Base-by-base conservation (phyloP, 1,284 basidiomycete species). In the Tausonia pullulans region DNA sequence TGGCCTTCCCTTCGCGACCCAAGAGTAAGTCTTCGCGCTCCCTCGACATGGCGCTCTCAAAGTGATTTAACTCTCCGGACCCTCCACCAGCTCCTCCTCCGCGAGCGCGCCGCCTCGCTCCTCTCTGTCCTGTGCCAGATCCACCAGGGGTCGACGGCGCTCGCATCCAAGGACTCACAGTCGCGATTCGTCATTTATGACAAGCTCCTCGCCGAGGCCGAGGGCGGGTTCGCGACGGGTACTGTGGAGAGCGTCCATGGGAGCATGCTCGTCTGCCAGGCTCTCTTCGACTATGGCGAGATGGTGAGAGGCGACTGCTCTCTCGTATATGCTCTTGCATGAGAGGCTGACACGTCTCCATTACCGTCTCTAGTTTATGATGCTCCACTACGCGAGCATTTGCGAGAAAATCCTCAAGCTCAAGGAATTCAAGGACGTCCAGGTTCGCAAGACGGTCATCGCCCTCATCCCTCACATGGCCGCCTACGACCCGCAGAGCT, bases 381-480 rank as follows among this genome's bases (percentile, higher is more conserved):
- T 84, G 70, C 89, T 95, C 68, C 88, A 86, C 58, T 97, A 93
- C 72, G 78, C 88, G 58, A 86, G 90, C 69, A 88, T 90, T 8
- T 92, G 92, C 68, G 94, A 98, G 69, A 87, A 90, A 69, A 92
- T 98, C 60, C 81, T 98, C 56, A 84, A 84, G 54, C 93, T 92
- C 79, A 87, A 87, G 73, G 84, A 87, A n/a, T 87, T 90, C 74
- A 83, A 90, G 69, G 94, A 98, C 71, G 79, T 83, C 27, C 83
- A 90, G 46, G 87, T 98, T 65, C 84, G 91, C 63, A 89, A 90
- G 76, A 90, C 91, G 77, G 92, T 97, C 67, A 93, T 97, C 71
- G 88, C 89, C 1, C 83, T 97, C 70, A 93, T 97, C 58, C 93
- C 94, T 0, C 89, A 88, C 6, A 83, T 97, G 70, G 93, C 93